Base-by-base conservation (phyloP, 805 yeast genomes). In the Trichomonascus vanleenenianus region DNA sequence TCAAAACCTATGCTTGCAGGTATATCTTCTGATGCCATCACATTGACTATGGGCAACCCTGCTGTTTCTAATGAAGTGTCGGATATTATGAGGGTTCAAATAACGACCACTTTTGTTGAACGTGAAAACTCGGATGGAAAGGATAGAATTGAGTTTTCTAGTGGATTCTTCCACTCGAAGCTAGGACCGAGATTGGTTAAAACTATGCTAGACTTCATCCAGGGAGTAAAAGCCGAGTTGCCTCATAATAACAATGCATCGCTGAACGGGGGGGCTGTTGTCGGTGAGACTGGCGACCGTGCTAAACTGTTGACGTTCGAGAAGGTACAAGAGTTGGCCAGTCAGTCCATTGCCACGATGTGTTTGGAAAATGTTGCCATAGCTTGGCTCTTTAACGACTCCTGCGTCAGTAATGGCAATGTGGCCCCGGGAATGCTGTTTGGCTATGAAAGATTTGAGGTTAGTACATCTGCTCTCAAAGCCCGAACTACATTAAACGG, bases 391-490 rank as follows among this genome's bases (percentile, higher is more conserved):
- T 83, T 83, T 57, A 79, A 75, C n/a, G 59, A 57, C 12, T 1
- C 71, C 38, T 8, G 20, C 15, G 49, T 54, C 5, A 39, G 33
- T 12, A 3, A 47, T 2, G 39, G 39, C 12, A 34, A 15, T 10
- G 44, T 50, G 0, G 40, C 70, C 18, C 87, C 87, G 0, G 96
- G 96, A 9, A 57, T 86, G n/a, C 79, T 84, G 33, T 50, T 79
- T 27, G 97, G 97, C 0, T 85, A 83, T 45, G 86, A 85, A 51
- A 67, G 80, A 14, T 75, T 86, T 16, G 83, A 80, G 50, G 78
- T 86, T 1, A 75, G 79, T 0, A 73, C 81, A 18, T 81, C 79
- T 39, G 74, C 75, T 14, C 69, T 68, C 7, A 62, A 76, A 35
- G 95, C 95, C 2, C 80, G 81, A 50, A 66, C 86, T 34, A 75